Conservation (phyloP, 1,284 basidiomycete genomes). For the Ustilago curta region DNA sequence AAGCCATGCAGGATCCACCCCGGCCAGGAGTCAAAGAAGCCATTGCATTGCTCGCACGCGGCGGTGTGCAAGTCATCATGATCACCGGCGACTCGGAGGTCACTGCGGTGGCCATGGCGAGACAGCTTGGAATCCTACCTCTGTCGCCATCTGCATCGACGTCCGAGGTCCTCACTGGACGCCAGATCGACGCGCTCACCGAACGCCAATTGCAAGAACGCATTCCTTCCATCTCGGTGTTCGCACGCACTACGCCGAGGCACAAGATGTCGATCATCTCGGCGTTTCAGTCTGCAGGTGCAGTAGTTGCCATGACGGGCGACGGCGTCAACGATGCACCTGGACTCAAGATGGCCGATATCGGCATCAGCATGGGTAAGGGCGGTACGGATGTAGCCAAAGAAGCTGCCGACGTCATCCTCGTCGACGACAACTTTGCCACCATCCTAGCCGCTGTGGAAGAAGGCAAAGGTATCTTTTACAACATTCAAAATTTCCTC, state of each 20-base stretch:
- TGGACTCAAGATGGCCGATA: conserved; percentile 96
- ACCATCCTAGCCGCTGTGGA: conserved; percentile 94
- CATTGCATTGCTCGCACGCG: conserved; percentile 81
- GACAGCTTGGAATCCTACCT: conserved; percentile 80
- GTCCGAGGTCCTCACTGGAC: conserved; percentile 79
- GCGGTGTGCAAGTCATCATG: conserved; percentile 95
- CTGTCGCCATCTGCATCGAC: conserved; percentile 9
- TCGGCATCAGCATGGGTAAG: conserved; percentile 96
- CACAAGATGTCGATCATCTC: conserved; percentile 98
- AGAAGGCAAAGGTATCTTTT: conserved; percentile 96
- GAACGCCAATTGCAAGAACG: conserved; percentile 84
- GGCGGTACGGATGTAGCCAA: conserved; percentile 98
- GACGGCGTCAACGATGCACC: conserved; percentile 98
- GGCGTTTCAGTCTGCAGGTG: conserved; percentile 87
- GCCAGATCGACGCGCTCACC: conserved; percentile 80
- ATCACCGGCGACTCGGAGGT: conserved; percentile 95
- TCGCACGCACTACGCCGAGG: conserved; percentile 91
- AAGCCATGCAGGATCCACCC: conserved; percentile 95
- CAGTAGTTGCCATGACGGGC: conserved; percentile 96
- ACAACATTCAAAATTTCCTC: conserved; percentile 98
- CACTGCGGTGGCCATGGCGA: conserved; percentile 89
- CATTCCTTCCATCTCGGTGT: conserved; percentile 85
- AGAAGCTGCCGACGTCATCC: conserved; percentile 95
- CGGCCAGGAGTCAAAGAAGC: conserved; percentile 91
- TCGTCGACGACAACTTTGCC: conserved; percentile 96